Evolutionary conservation across 768 basidiomycete species (phyloP).

Genomic region (Boletus subparvulus): DNA sequence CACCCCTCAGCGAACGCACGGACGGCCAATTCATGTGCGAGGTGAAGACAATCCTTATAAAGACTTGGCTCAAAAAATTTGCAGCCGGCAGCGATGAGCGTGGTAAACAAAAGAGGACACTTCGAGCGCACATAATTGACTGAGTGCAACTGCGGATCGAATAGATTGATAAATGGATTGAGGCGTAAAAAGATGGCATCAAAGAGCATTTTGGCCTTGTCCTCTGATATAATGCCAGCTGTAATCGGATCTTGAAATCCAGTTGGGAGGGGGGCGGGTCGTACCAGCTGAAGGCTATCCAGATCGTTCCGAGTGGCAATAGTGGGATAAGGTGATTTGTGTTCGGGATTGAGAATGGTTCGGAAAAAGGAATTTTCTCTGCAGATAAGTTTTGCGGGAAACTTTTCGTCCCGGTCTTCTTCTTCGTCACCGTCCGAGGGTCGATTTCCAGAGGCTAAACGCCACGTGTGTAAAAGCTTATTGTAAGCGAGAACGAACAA

Average conservation of each 20-base stretch:
- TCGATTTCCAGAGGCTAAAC: conserved; percentile 24
- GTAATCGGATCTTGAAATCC: conserved; percentile 67
- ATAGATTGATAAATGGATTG: conserved; percentile 87
- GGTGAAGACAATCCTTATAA: conserved; percentile 65
- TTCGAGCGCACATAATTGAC: conserved; percentile 73
- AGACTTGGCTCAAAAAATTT: conserved; percentile 76
- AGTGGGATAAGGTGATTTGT: conserved; percentile 40
- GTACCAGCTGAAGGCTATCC: conserved; percentile 35
- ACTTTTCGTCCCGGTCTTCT: conserved; percentile 68
- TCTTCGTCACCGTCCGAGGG: conserved; percentile 54
- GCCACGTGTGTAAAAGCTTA: conserved; percentile 1
- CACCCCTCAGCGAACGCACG: conserved; percentile 76
- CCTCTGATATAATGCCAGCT: conserved; percentile 67
- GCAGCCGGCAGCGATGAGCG: conserved; percentile 79
- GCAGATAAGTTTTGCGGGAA: conserved; percentile 73
- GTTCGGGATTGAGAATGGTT: conserved; percentile 76
- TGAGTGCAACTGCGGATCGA: conserved; percentile 86
- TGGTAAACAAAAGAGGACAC: conserved; percentile 82
- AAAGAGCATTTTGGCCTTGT: conserved; percentile 69
- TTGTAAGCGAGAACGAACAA: conserved; percentile 3
- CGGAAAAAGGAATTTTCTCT: conserved; percentile 81
- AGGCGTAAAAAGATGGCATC: conserved; percentile 79
- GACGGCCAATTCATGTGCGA: conserved; percentile 73
- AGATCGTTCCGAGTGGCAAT: conserved; percentile 34
- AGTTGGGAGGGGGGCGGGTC: conserved; percentile 37